Base-by-base conservation (phyloP, 192 early-diverging fungal genomes). In the Entophlyctis helioformis region DNA sequence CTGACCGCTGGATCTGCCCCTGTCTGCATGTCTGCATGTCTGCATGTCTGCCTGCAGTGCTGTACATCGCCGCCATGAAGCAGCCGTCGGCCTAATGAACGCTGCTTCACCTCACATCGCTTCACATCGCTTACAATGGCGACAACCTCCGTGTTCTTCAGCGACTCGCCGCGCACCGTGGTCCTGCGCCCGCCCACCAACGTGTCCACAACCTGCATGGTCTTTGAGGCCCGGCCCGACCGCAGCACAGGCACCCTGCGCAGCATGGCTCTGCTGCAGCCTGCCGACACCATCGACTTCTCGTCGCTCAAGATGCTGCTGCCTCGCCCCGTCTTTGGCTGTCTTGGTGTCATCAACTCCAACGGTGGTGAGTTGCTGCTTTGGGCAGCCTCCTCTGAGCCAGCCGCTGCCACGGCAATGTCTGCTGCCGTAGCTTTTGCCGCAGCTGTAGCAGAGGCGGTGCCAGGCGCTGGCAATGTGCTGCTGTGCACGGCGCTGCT, bases 311-410 rank as follows among this genome's bases (percentile, higher is more conserved):
- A 40, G 27, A 23, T 48, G 37, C 35, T 59, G 33, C 28, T 44
- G n/a, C 33, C 19, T 11, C 16, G 57, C 13, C 57, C 60, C 2
- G 51, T 62, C 6, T 56, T 51, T 50, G 64, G 64, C 11, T 67
- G 64, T 34, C 8, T 63, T 21, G 64, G 64, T 6, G 32, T 67
- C 0, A 38, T 67, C 7, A 39, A 53, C 11, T 46, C 59, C 13
- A 48, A 39, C 1, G 49, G 46, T 37, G 63, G 63, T 65, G 24
- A 31, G 43, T 34, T 21, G 15, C 26, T 12, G n/a, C 13, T 16
- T 29, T 33, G 16, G 7, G 40, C 8, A 16, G 40, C 24, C 9
- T 7, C 7, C 15, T 34, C 8, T 10, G 7, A 15, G 32, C 27
- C 13, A 50, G 37, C 39, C 15, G 39, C 20, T 21, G 20, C 8